These are phyloP conservation scores for Chaetomium sp. DNA, from an alignment of 2,329 filamentous ascomycete genomes.

Conservation along the genomic window DNA sequence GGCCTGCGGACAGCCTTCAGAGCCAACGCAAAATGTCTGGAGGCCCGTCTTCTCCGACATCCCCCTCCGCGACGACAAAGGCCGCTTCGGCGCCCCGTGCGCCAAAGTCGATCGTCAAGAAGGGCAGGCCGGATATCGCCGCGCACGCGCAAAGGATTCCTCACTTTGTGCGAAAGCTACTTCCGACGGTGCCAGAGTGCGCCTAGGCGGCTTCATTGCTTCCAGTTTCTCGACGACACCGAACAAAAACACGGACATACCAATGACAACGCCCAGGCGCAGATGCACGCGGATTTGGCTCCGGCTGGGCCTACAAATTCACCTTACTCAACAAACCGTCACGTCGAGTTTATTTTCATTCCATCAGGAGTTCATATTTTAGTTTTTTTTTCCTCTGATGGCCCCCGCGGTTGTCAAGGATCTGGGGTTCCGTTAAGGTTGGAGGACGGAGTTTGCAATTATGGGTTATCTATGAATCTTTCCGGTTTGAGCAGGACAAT, in stretches of 20 bases:
- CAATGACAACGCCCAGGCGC: conserved; percentile 15
- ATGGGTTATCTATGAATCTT: conserved; percentile 8
- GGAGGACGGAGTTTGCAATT: conserved; percentile 16
- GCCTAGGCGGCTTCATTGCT: conserved; percentile 23
- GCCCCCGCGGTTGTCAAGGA: conserved; percentile 6
- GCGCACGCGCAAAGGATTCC: conserved; percentile 33
- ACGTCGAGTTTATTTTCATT: conserved; percentile 13
- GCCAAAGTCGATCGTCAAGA: conserved; percentile 39
- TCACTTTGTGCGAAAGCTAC: conserved; percentile 32
- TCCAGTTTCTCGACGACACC: conserved; percentile 3
- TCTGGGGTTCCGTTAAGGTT: not conserved
- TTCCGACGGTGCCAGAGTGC: conserved; percentile 32
- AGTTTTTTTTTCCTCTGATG: not conserved
- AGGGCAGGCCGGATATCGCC: conserved; percentile 35
- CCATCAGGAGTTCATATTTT: conserved; percentile 15
- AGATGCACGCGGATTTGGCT: conserved; percentile 14
- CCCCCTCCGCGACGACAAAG: conserved; percentile 30
- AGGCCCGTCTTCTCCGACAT: conserved; percentile 53
- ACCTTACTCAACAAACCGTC: conserved; percentile 17
- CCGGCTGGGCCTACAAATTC: conserved; percentile 13
- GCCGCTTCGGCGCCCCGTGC: conserved; percentile 33
- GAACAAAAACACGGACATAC: conserved; percentile 7
- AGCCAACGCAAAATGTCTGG: conserved; percentile 43
- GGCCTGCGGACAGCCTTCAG: conserved; percentile 53
- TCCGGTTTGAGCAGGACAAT: conserved; percentile 14